Conservation (phyloP, 768 basidiomycete species). For the Glaciozyma martinii region DNA sequence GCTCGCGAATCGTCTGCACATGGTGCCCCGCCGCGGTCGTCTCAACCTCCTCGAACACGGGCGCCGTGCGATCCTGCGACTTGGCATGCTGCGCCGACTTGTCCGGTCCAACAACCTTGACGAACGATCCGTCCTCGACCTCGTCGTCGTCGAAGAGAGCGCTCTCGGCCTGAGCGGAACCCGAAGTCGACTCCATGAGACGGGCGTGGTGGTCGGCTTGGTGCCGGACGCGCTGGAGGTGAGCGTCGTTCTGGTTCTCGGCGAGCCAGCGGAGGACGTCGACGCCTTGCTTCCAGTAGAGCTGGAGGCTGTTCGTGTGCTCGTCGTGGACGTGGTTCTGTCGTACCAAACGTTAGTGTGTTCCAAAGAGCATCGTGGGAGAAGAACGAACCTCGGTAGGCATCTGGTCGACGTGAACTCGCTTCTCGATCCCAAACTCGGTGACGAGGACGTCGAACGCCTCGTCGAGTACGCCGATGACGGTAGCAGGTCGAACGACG, state of each 20-base stretch:
- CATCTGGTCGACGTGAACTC: constrained; percentile 98
- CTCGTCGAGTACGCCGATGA: constrained; percentile 90
- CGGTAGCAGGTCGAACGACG: constrained; percentile 87
- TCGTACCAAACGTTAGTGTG: background rate
- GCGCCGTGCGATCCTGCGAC: constrained; percentile 42
- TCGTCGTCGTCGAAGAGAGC: constrained; percentile 69
- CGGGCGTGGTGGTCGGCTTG: constrained; percentile 81
- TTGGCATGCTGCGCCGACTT: constrained; percentile 1
- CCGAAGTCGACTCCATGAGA: constrained; percentile 83
- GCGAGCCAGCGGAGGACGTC: constrained; percentile 94
- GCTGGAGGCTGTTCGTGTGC: constrained; percentile 79
- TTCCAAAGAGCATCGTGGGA: background rate
- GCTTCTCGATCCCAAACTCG: constrained; percentile 97
- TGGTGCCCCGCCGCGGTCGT: constrained; percentile 68
- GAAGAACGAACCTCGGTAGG: constrained; percentile 70
- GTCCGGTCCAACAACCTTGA: constrained; percentile 42
- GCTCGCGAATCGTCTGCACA: constrained; percentile 87
- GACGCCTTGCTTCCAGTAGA: constrained; percentile 79
- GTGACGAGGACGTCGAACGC: constrained; percentile 94
- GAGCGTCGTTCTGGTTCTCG: constrained; percentile 91
- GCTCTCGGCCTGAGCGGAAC: constrained; percentile 75
- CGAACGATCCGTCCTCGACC: constrained; percentile 57
- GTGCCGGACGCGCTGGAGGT: constrained; percentile 86
- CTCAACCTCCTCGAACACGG: constrained; percentile 75
- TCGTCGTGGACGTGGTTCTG: constrained; percentile 96